A percentile compares a stretch with the other conserved stretches of the same genome.
Evolutionary conservation across 1,284 basidiomycete species (phyloP).

Genomic region (Tetrapyrgos nigripes): DNA sequence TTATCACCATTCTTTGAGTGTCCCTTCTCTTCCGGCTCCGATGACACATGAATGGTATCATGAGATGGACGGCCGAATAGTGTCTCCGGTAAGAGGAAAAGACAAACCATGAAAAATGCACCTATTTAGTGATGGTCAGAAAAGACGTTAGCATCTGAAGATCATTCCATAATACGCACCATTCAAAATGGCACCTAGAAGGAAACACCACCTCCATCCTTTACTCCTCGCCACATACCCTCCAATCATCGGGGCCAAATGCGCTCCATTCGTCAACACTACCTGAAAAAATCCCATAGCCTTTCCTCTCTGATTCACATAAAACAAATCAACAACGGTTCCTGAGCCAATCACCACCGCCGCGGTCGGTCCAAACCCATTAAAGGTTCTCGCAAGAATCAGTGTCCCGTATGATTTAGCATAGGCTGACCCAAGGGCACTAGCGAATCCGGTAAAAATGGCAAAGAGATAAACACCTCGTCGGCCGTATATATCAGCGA

Average conservation of each 20-base stretch:
- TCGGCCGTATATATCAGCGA: conserved; percentile 13
- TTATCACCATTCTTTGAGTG: no score
- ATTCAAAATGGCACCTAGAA: conserved; percentile 38
- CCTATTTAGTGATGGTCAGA: conserved; percentile 14
- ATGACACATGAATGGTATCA: no score
- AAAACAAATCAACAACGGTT: conserved; percentile 44
- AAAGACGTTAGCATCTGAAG: background rate
- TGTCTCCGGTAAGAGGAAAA: conserved; percentile 40
- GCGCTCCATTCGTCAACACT: conserved; percentile 42
- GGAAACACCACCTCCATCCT: conserved; percentile 44
- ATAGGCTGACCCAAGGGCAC: conserved; percentile 11
- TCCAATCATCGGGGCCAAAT: conserved; percentile 44
- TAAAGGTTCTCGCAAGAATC: conserved; percentile 2
- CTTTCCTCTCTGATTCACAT: conserved; percentile 40
- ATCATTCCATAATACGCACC: conserved; percentile 19
- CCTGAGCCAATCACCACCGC: conserved; percentile 42
- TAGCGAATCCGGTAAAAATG: conserved; percentile 5
- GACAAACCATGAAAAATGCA: conserved; percentile 32
- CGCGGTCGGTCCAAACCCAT: conserved; percentile 30
- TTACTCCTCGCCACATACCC: conserved; percentile 39
- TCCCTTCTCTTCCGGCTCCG: no score
- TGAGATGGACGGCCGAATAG: conserved; percentile 27
- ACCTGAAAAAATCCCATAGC: conserved; percentile 43
- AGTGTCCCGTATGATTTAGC: conserved; percentile 9
- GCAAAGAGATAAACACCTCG: conserved; percentile 6